phyloP scores from a whole-genome alignment of 331 rosid species.

The Stylosanthes scabra region DNA sequence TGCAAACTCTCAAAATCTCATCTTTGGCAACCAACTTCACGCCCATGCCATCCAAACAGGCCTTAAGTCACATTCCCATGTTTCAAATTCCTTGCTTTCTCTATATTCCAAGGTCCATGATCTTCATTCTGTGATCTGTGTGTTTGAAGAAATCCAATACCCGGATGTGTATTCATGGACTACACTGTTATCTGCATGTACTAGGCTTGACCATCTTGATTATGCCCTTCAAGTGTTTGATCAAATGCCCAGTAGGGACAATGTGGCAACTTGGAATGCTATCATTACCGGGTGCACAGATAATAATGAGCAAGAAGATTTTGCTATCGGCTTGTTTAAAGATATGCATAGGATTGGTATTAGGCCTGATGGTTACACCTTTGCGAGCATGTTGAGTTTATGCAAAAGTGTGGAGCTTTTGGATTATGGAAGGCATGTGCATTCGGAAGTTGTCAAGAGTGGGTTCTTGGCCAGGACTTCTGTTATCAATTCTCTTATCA shows the following conservation, averaged over 20 bases:
- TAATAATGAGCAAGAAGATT: slow-evolving; percentile 40
- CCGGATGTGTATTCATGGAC: slow-evolving; percentile 83
- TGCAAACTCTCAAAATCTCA: slow-evolving; percentile 38
- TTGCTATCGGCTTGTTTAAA: slow-evolving; percentile 56
- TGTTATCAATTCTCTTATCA: slow-evolving; percentile 70
- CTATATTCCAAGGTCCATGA: slow-evolving; percentile 59
- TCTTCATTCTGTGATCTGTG: slow-evolving; percentile 47
- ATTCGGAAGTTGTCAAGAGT: slow-evolving; percentile 58
- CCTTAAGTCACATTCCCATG: slow-evolving; percentile 61
- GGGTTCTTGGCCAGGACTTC: slow-evolving; percentile 63
- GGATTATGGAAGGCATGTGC: slow-evolving; percentile 72
- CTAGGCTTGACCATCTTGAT: slow-evolving; percentile 50
- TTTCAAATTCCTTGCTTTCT: slow-evolving; percentile 69
- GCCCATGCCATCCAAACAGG: slow-evolving; percentile 56
- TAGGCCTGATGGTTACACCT: slow-evolving; percentile 62
- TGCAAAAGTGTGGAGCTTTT: slow-evolving; percentile 46
- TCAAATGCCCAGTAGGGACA: slow-evolving; percentile 47
- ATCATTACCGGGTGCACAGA: slow-evolving; percentile 61
- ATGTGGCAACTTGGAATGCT: slow-evolving; percentile 80
- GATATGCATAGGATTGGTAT: slow-evolving; percentile 61
- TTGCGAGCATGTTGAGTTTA: slow-evolving; percentile 66
- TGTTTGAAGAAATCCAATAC: slow-evolving; percentile 48
- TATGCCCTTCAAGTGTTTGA: slow-evolving; percentile 61
- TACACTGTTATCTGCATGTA: slow-evolving; percentile 62
- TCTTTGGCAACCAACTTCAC: slow-evolving; percentile 69